Evolutionary conservation across 345 rosid species (phyloP), one percentile per base, ranked within the genome.

Genomic region (Citrus medica): DNA sequence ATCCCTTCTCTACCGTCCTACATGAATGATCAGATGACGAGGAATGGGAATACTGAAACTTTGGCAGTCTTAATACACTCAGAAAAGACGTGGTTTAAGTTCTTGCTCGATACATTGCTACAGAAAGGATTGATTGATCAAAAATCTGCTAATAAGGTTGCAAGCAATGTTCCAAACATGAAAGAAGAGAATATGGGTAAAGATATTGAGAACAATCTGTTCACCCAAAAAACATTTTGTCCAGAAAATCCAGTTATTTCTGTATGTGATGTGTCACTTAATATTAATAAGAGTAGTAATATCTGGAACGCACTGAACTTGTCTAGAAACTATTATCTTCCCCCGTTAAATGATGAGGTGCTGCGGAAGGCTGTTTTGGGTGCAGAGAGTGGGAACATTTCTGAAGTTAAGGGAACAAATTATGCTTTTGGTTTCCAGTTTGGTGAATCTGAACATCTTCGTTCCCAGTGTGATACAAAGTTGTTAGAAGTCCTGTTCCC

Each of bases 221-320:
- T 72, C 56, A 51, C 63, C 30, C 80, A 51, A 68, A 85, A 79
- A 74, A 82, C 91, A 60, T 90, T 92, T 82, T 90, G 85, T 90
- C 90, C 90, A n/a, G 94, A 97, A 87, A 93, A 93, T 79, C 95
- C 92, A 66, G 92, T 84, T 70, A 79, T 90, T 38, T 86, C 98
- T 55, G 90, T 89, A 51, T 89, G 92, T 82, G 91, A 82, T 46
- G 51, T 13, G 51, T 46, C 51, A 46, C 51, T 3, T 46, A 71
- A 71, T 66, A 75, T 81, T 78, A 78, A 87, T 73, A 86, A 85
- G 83, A 87, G 84, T 73, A 74, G 69, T 70, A 83, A 82, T 82
- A 80, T 87, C 53, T 87, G 93, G 92, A 80, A 82, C 64, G 73
- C 82, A 70, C 81, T 94, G 82, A 92, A 89, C 83, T 72, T 93